Base-by-base conservation (phyloP, 2,329 filamentous ascomycete species). In the Penicillium sp. region DNA sequence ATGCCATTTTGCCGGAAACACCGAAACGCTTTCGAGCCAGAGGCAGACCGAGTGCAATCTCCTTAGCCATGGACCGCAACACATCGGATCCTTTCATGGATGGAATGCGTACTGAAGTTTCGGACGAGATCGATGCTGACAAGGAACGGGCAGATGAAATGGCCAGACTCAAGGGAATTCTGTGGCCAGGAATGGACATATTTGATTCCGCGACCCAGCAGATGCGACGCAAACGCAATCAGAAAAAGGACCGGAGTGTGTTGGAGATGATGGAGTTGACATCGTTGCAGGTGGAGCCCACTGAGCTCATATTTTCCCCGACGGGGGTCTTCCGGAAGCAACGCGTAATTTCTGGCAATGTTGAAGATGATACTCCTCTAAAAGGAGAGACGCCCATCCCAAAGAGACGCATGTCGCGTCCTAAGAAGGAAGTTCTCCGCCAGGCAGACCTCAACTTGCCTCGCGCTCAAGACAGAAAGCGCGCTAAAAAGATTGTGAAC, bases 111-210 rank as follows among this genome's bases (percentile, higher is more conserved):
- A 35, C 22, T 4, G 53, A 46, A 35, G 33, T n/a, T 14, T 46
- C 50, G 16, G 64, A 70, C 21, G 57, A 59, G 1, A 49, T 50
- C 21, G 71, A 69, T 21, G 54, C 52, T 22, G 68, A 69, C n/a
- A 72, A 68, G 26, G 65, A 67, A 42, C 70, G 67, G 31, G 63
- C 65, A 3, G 75, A 77, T 31, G 76, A 77, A 35, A 72, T 75
- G 33, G 65, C 71, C 49, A 74, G 75, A 60, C 65, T 81, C 35
- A 82, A 81, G 61, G 80, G 80, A 1, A 69, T 79, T 19, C 63
- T 76, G 35, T 82, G 78, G 77, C 79, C 79, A 26, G 80, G 80
- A 21, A 82, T 82, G 80, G 76, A 78, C 58, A 70, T 82, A 29
- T 82, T 82, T 60, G 80, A 82, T 65, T 79, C 80, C 29, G 80